Conservation (phyloP, 108 stramenopile genomes). For the Cyclotella atomus region DNA sequence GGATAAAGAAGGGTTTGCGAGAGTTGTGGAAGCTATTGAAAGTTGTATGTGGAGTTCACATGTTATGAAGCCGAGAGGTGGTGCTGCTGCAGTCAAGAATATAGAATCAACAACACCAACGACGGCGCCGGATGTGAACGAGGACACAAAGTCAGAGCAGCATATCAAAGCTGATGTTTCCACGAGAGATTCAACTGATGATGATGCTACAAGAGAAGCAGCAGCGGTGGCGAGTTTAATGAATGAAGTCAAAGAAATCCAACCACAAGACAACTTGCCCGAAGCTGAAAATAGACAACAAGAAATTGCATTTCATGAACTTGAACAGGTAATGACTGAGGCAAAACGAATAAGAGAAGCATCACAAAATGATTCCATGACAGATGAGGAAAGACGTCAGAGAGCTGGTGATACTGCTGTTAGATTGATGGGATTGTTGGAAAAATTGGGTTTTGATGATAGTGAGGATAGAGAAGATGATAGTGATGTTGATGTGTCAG, state of each 20-base stretch:
- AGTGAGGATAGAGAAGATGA: constrained; percentile 58
- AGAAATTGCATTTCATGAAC: constrained; percentile 59
- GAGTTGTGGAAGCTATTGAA: constrained; percentile 81
- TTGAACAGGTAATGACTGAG: constrained; percentile 69
- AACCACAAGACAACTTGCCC: background rate
- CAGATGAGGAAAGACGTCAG: constrained; percentile 79
- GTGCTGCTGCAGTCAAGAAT: background rate
- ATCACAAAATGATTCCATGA: constrained; percentile 58
- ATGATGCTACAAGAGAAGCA: constrained; percentile 30
- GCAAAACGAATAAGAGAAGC: constrained; percentile 72
- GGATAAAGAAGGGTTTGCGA: constrained; percentile 89
- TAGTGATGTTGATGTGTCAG: constrained; percentile 29
- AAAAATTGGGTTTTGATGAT: constrained; percentile 72
- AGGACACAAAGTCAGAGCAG: background rate
- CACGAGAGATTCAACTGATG: constrained; percentile 12
- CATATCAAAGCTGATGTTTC: background rate
- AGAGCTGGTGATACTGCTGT: constrained; percentile 82
- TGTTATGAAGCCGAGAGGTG: constrained; percentile 53
- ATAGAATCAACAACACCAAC: no score
- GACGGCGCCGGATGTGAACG: no score
- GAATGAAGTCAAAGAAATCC: constrained; percentile 17
- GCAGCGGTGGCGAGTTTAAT: constrained; percentile 34
- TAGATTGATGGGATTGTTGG: constrained; percentile 76
- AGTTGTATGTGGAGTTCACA: constrained; percentile 83
- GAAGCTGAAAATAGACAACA: constrained; percentile 4